Base-by-base conservation (phyloP, 805 yeast species). In the Candida adriatica region DNA sequence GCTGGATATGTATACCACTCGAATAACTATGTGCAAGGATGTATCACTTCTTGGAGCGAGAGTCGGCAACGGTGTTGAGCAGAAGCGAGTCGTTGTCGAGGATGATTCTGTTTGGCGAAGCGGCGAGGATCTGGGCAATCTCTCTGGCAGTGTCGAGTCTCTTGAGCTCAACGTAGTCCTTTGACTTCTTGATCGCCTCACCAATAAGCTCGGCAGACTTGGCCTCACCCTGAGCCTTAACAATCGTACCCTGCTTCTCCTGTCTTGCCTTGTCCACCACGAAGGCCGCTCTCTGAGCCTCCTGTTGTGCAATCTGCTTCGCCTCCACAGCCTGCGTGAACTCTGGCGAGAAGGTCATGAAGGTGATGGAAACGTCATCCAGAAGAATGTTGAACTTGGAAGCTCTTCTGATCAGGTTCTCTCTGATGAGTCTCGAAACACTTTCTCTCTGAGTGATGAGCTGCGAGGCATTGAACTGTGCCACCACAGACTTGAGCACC, bases 251-350 rank as follows among this genome's bases (percentile, higher is more conserved):
- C 62, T 92, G 97, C 59, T 92, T 92, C 64, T 92, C 97, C 62
- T 92, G 98, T 49, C 84, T 77, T 7, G 98, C 98, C 57, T 87
- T 85, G 59, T 92, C 98, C 32, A 92, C 98, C 26, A 92, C 69
- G 48, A 88, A 92, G 1, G 97, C 96, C 7, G 98, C 97, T 59
- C 95, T 79, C 64, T 92, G 96, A 14, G 98, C 97, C 57, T 92
- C 98, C 68, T 92, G 98, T 61, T 92, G 98, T 18, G 98, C 97
- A 61, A 92, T 92, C 67, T 92, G 98, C 63, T 92, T 92, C 37
- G 96, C 95, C 65, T 92, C 98, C 34, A 92, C 98, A 5, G 97
- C 97, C 27, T 82, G 78, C 25, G 97, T 88, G 59, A 92, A 92
- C 61, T 92, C 98, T 18, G 98, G 98, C 3, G 95, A 83, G 59